Base-by-base conservation (phyloP, 2,329 filamentous ascomycete species). In the Xylariaceae sp. region DNA sequence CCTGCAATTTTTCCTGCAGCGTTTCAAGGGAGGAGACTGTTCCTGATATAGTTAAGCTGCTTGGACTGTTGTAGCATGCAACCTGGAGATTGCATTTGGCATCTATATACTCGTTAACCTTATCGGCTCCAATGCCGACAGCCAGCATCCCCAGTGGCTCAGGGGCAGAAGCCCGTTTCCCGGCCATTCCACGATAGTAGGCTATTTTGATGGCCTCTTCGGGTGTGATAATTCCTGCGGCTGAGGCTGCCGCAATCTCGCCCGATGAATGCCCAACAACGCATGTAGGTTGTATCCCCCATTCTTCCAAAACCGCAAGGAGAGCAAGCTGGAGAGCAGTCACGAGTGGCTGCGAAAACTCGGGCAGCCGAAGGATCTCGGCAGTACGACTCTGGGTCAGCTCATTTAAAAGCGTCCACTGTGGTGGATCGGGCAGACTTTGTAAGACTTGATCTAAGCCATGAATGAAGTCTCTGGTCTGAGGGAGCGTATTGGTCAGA, bases 241-340 rank as follows among this genome's bases (percentile, higher is more conserved):
- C 63, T 36, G 60, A 61, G 1, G 67, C 67, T 4, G 69, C 69
- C 1, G 65, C 68, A 33, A 70, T 71, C 47, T 72, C 69, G 1
- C 69, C 69, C 0, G 63, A 66, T 1, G 67, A 70, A 45, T 72
- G 69, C 1, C 70, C 70, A 2, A 70, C 61, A 1, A 67, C 64
- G 7, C 36, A 53, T 6, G n/a, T 9, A 3, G 63, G 54, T 16
- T 40, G 41, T 3, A 72, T 50, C 2, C 62, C 61, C 55, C 65
- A 68, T 13, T 33, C 33, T 7, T 55, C 42, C 32, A 70, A 57
- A 1, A 72, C 49, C 13, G 67, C 63, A 0, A 74, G 50, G 0
- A 73, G 42, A n/a, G 44, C 66, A 4, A 76, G 50, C 49, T 75
- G 74, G 1, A 76, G 33, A 0, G 71, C 71, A 1, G 71, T 73